Evolutionary conservation across 2,329 filamentous ascomycete species (phyloP).

Genomic region (Pseudogymnoascus sp.): DNA sequence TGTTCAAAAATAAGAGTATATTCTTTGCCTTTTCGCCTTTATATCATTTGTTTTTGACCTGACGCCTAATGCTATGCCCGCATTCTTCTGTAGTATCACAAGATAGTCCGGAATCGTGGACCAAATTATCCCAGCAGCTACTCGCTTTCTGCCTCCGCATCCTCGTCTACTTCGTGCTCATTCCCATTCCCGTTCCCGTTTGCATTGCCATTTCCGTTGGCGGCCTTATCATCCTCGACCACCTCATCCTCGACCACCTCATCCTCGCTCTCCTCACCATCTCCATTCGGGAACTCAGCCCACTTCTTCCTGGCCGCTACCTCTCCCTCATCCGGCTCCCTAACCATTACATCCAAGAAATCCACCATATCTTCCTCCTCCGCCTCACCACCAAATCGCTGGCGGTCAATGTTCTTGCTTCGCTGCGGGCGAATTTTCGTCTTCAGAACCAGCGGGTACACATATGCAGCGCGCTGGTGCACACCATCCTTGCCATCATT

Average conservation of each 20-base stretch:
- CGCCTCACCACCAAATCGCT: conserved; percentile 18
- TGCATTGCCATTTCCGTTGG: neutral
- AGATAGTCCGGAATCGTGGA: neutral
- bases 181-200: neutral
- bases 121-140: neutral
- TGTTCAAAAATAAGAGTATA: neutral
- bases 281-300: conserved; percentile 30
- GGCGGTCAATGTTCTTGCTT: conserved; percentile 52
- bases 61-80: neutral
- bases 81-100: neutral
- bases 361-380: conserved; percentile 45
- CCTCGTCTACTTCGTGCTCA: conserved; percentile 16
- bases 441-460: conserved; percentile 61
- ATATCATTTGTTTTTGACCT: neutral
- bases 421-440: conserved; percentile 54
- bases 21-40: neutral
- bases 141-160: conserved; percentile 13
- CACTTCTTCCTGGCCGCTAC: conserved; percentile 44
- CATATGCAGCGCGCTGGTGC: conserved; percentile 52
- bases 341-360: conserved; percentile 46
- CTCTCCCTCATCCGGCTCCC: conserved; percentile 48
- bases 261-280: conserved; percentile 22
- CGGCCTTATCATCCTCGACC: neutral
- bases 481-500: conserved; percentile 45
- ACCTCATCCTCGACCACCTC: conserved; percentile 20